Evolutionary conservation across 352 stramenopile species (phyloP), one percentile per base, ranked within the genome.

Genomic region (Elongisporangium prolatum): DNA sequence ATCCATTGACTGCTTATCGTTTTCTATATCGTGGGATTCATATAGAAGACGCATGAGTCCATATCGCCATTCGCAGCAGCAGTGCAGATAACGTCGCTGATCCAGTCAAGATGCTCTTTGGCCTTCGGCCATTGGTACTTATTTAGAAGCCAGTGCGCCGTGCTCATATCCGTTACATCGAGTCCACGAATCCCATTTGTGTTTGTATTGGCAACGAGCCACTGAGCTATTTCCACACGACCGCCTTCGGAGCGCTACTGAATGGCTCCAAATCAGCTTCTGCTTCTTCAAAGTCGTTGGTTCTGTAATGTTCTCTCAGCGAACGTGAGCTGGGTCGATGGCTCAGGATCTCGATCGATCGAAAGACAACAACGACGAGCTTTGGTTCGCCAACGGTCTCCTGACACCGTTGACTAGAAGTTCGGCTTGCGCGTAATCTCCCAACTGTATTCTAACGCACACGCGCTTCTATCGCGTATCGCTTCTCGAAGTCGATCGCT

Each of bases 11-110:
- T 61, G 61, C 0, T 52, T 59, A 16, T 67, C 75, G 38, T 67
- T 77, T 0, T 71, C 66, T 48, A 84, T 69, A 8, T 25, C 24
- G 0, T 72, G 62, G 50, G 80, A 52, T 5, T 77, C 59, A 10
- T 81, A 54, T 0, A 86, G 62, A 56, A 72, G 84, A 51, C 74
- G 62, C 9, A 89, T 61, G 18, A 84, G 54, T 83, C 62, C 1
- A 89, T 40, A 25, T 84, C 65, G 0, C 76, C 76, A 10, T 74
- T 70, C 16, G 59, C 72, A 1, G 79, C 79, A 13, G 74, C 75
- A 25, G 34, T 44, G 34, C 34, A 17, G 34, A 44, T 7, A 17
- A 13, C 17, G 11, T 44, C 34, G 2, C 34, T 16, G 10, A 44
- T 44, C 34, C 34, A 44, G 34, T 44, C 34, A 17, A 44, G 34